Conservation (phyloP, 305 asterid species). For the Solanum hybrid region DNA sequence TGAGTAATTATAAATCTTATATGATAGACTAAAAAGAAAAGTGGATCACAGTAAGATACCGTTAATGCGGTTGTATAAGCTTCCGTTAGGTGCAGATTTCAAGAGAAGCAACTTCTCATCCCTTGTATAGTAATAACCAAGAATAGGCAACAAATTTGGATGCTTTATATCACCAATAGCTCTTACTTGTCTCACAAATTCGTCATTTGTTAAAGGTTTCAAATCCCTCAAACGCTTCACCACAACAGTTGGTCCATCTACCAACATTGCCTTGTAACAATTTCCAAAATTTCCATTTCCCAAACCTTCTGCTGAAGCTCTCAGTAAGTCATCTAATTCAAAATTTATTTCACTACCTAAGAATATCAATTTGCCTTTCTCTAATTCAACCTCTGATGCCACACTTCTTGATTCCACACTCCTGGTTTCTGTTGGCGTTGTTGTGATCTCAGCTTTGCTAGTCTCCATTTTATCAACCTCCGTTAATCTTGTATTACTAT, state of each 20-base stretch:
- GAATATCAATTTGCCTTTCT: slow-evolving; percentile 42
- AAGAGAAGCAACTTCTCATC: slow-evolving; percentile 58
- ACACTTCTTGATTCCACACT: neutral
- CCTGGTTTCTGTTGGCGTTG: slow-evolving; percentile 10
- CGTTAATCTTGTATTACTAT: slow-evolving; percentile 2
- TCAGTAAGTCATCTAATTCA: slow-evolving; percentile 62
- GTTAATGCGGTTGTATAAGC: slow-evolving; percentile 43
- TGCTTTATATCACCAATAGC: slow-evolving; percentile 49
- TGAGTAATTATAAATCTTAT: neutral
- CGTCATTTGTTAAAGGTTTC: slow-evolving; percentile 55
- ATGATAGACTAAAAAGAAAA: neutral
- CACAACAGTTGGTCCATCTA: slow-evolving; percentile 37
- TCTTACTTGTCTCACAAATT: slow-evolving; percentile 41
- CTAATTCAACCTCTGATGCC: slow-evolving; percentile 15
- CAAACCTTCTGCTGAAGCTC: slow-evolving; percentile 76
- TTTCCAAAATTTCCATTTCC: slow-evolving; percentile 70
- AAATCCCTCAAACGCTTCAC: slow-evolving; percentile 64
- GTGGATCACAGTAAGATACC: slow-evolving; percentile 19
- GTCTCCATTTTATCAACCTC: slow-evolving; percentile 17
- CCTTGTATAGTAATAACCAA: slow-evolving; percentile 55
- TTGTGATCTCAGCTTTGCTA: slow-evolving; percentile 10
- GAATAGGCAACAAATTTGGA: slow-evolving; percentile 53
- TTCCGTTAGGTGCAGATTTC: slow-evolving; percentile 50
- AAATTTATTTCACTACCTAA: slow-evolving; percentile 22
- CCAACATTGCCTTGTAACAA: slow-evolving; percentile 62